Base-by-base conservation (phyloP, 1,139 yeast species). In the Fermentozyma sake region DNA sequence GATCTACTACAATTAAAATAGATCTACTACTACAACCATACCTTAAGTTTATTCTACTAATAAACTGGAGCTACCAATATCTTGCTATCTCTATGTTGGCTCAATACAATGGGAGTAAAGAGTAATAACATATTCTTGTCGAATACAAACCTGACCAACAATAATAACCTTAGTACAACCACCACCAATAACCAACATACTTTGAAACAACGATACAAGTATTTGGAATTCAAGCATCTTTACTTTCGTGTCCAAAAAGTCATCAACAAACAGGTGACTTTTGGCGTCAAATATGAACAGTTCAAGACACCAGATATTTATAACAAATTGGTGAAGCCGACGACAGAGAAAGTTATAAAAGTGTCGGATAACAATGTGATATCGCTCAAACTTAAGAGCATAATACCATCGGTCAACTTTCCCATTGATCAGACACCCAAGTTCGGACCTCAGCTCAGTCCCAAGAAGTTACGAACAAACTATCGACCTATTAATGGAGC, bases 261-360 rank as follows among this genome's bases (percentile, higher is more conserved):
- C 16, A 45, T 68, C 22, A 61, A 64, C 39, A 54, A 59, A 17
- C 55, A 61, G 27, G 73, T 76, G 11, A 66, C 58, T 23, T 48
- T 72, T 14, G 61, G 70, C 31, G 55, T 76, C 36, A 72, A 70
- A 30, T 71, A 71, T 46, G 80, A 75, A 37, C 80, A 73, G 46
- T 52, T 75, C 32, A 66, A 67, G 34, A 55, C 74, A 2, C 80
- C 79, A 2, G 79, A 72, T 42, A 64, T 70, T 19, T 63, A 71
- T 31, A 46, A 72, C 13, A 60, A 74, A 3, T 47, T 75, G 22
- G 61, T 75, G 24, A 65, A 69, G 38, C 81, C 82, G 1, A 48
- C 76, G 14, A 59, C 68, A 3, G 44, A 51, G 18, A 50, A 48
- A 29, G 52, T 62, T 9, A 38, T 60, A 8, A 54, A 50, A 8